Conservation (phyloP, 2,329 filamentous ascomycete genomes). For the Bimuria novae-zelandiae region DNA sequence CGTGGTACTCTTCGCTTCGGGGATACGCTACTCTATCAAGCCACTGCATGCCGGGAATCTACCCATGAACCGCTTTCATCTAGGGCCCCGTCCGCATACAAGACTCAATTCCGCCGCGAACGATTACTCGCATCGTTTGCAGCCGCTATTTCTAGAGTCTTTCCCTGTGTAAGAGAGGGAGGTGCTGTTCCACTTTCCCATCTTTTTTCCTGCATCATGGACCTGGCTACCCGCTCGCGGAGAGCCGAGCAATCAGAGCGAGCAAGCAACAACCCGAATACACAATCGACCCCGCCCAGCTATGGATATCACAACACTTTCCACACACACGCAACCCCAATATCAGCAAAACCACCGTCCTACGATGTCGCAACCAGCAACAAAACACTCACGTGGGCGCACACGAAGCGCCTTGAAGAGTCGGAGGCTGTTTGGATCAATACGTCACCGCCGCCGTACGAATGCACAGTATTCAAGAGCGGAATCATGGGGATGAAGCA, state of each 20-base stretch:
- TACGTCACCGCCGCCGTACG: constrained; percentile 39
- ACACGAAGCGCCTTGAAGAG: constrained; percentile 29
- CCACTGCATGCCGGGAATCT: constrained; percentile 5
- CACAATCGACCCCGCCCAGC: constrained; percentile 29
- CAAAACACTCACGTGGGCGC: constrained; percentile 23
- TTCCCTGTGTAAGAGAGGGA: neutral
- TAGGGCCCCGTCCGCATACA: constrained; percentile 7
- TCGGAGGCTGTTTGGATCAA: constrained; percentile 19
- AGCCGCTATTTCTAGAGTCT: neutral
- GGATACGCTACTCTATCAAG: constrained; percentile 6
- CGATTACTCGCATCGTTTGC: neutral
- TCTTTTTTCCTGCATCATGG: constrained; percentile 6
- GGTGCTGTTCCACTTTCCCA: neutral
- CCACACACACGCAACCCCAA: constrained; percentile 43
- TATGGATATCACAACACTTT: constrained; percentile 51
- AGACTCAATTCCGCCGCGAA: constrained; percentile 4
- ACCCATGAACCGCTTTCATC: constrained; percentile 17
- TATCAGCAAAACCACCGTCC: constrained; percentile 34
- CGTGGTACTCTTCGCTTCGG: constrained; percentile 10
- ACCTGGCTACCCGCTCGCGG: constrained; percentile 18
- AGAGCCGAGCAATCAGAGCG: constrained; percentile 8
- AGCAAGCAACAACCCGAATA: constrained; percentile 15
- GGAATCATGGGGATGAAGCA: constrained; percentile 60
- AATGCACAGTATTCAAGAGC: constrained; percentile 41
- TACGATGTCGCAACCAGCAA: constrained; percentile 36